Evolutionary conservation across 768 basidiomycete genomes (phyloP), one percentile per base, ranked within the genome.

Genomic region (Boletus speciosus): DNA sequence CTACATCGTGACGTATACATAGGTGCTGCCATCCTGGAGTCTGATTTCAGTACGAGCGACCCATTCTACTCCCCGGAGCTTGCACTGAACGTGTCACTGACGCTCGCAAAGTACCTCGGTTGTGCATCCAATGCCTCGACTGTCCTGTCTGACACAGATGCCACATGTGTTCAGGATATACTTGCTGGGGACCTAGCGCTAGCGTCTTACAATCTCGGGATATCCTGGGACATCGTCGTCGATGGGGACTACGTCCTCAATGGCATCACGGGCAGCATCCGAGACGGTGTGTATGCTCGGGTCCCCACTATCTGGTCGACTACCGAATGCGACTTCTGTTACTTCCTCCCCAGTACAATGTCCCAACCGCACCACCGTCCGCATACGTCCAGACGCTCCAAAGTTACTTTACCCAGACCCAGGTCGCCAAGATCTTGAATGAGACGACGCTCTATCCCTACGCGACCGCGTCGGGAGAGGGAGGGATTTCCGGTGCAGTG

Each of bases 211-310:
- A 15, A 62, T 4, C 57, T 59, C 3, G 38, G 57, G 1, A 40
- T 59, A 27, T 39, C 34, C 4, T 60, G 63, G 54, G 39, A 52
- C 11, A 43, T 58, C 35, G 50, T 58, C 27, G 52, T 60, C 15
- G 58, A 66, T 12, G 59, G 64, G 4, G 59, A 62, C 32, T 52
- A 56, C 36, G 45, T 60, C 21, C 57, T 65, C 27, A 49, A 49
- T 10, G 57, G 62, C 36, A 58, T 60, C 15, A 34, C 34, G 9
- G 21, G 41, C 15, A 62, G 60, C 43, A 58, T 66, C 43, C 50
- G 29, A 36, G 54, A 57, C 2, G 55, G 60, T 5, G 29, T 48
- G 2, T 67, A 59, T 32, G 50, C 56, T 2, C 59, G 42, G 7
- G 50, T 64, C 12, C 59, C 59, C 3, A 61, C 52, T 5, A 49